Evolutionary conservation across 768 basidiomycete genomes (phyloP), one percentile per base, ranked within the genome.

Genomic region (Dendrothele bispora): DNA sequence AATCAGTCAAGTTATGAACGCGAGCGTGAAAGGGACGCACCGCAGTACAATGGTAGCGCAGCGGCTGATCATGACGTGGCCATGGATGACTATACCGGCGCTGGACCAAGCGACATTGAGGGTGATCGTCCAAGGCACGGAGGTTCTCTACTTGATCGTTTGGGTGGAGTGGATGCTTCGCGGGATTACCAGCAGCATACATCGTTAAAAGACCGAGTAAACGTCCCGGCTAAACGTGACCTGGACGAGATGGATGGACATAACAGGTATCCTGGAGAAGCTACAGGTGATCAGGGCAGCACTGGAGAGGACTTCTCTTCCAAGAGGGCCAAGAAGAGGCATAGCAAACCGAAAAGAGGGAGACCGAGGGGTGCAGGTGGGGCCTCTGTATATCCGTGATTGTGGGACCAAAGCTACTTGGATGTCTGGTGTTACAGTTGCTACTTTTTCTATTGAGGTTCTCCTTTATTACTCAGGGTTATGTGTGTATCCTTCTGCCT

Each of bases 151-250:
- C 48, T 75, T 21, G 73, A 74, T 22, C 64, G 73, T 24, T 52
- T 75, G 36, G 60, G 57, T 10, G 47, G 70, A 14, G 59, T 61
- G 24, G 49, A 49, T 27, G 26, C 39, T 2, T 60, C 43, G 24
- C 54, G 48, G 7, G 17, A 27, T 28, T 42, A 14, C 18, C 32
- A 48, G 47, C 43, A 48, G 25, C 54, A 53, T 22, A 52, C 53
- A 21, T 64, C 71, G 4, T 48, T 74, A 43, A 57, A 66, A 4
- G 72, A 73, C 1, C 59, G 72, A 12, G 69, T 73, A n/a, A 67
- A 73, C 39, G 24, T 66, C 25, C 62, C 64, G 1, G 50, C 48
- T n/a, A 68, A 71, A 48, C 56, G 68, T 18, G 59, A 64, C 25
- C 49, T 57, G 11, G 66, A 61, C 17, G 68, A 69, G 0, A 58